Percentiles rank a stretch among this genome's conserved stretches.
These are phyloP conservation scores for Malus hybrid DNA, from an alignment of 331 rosid genomes.

Conservation along the genomic window DNA sequence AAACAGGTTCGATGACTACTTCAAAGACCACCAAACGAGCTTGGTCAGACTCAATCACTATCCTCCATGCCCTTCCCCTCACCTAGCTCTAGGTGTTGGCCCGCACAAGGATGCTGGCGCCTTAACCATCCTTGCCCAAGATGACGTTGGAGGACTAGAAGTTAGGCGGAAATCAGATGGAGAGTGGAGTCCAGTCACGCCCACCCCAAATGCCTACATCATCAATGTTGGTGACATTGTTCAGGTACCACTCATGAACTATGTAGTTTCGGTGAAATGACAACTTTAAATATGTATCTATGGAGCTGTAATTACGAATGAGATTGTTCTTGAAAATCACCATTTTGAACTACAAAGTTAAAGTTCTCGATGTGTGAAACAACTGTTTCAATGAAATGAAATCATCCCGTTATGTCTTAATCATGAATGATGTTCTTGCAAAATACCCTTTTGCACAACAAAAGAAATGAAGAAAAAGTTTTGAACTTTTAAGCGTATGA, in stretches of 20 bases:
- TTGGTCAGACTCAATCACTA: constrained; percentile 48
- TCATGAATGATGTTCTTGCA: too few species aligned
- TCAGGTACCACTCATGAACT: constrained; percentile 35
- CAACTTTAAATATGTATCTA: too few species aligned
- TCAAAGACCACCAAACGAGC: constrained; percentile 43
- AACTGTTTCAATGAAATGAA: too few species aligned
- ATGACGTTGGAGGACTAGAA: constrained; percentile 63
- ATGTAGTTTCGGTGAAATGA: too few species aligned
- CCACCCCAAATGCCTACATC: constrained; percentile 47
- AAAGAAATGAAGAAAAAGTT: too few species aligned
- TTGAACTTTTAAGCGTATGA: too few species aligned
- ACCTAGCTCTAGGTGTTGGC: constrained; percentile 66
- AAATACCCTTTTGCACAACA: too few species aligned
- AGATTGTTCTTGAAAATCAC: too few species aligned
- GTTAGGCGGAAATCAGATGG: constrained; percentile 55
- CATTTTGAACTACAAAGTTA: too few species aligned
- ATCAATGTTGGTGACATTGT: constrained; percentile 51
- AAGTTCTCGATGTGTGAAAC: too few species aligned
- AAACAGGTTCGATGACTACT: constrained; percentile 32
- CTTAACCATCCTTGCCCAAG: constrained; percentile 65
- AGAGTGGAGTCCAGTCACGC: constrained; percentile 48
- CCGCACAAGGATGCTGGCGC: constrained; percentile 69
- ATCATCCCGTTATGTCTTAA: too few species aligned
- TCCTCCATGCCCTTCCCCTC: constrained; percentile 58
- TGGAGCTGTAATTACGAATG: too few species aligned